A percentile compares a stretch with the other conserved stretches of the same genome.
These are phyloP conservation scores for Talaromyces sp. DNA, from an alignment of 2,329 filamentous ascomycete species.

Conservation along the genomic window DNA sequence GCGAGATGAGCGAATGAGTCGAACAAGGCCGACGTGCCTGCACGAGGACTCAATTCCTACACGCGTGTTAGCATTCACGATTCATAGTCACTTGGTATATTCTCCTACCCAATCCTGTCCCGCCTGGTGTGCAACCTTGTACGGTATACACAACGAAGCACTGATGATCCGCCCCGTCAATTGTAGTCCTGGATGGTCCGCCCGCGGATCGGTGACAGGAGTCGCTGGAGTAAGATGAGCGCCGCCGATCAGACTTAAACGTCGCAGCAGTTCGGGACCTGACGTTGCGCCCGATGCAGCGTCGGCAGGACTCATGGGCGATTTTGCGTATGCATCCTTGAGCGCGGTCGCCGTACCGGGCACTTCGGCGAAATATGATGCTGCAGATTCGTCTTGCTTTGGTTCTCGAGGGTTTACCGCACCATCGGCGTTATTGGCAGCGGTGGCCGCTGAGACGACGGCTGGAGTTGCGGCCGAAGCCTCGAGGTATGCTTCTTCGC, in stretches of 20 bases:
- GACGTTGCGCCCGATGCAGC: conserved; percentile 45
- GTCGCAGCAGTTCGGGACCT: conserved; percentile 51
- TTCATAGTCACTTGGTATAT: too few relatives aligned
- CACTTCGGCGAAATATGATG: conserved; percentile 30
- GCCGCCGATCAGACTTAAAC: conserved; percentile 47
- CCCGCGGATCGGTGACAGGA: conserved; percentile 51
- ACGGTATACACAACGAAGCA: conserved; percentile 61
- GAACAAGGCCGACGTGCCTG: conserved; percentile 86
- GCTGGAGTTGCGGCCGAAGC: conserved; percentile 30
- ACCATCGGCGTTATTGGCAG: not conserved
- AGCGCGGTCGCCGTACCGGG: conserved; percentile 22
- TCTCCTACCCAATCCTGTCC: conserved; percentile 50
- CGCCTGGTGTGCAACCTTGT: conserved; percentile 53
- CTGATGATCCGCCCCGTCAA: conserved; percentile 63
- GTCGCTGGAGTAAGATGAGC: conserved; percentile 35
- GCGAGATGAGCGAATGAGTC: conserved; percentile 86
- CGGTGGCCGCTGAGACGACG: conserved; percentile 21
- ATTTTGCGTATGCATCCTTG: conserved; percentile 21
- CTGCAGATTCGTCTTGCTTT: conserved; percentile 21
- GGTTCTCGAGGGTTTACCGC: conserved; percentile 15
- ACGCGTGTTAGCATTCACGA: not conserved
- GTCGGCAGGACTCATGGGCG: conserved; percentile 38
- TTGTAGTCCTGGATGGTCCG: conserved; percentile 55
- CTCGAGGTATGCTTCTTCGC: conserved; percentile 27
- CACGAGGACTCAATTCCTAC: conserved; percentile 70